Conservation (phyloP, 208 protist species). For the Phytomonas serpens region DNA sequence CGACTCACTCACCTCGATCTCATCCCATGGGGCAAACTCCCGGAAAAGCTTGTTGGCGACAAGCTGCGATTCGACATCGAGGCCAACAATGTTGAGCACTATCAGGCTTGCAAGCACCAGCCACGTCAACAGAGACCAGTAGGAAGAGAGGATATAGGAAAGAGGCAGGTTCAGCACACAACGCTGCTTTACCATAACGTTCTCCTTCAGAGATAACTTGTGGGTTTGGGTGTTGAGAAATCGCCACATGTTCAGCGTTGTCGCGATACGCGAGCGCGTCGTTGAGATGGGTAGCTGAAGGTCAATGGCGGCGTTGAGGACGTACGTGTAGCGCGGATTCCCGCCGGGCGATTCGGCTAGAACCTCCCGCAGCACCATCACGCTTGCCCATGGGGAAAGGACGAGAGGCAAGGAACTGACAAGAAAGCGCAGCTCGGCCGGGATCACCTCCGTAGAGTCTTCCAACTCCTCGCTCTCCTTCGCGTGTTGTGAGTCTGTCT, state of each 20-base stretch:
- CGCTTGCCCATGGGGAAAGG: slow-evolving; percentile 76
- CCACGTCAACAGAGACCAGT: slow-evolving; percentile 83
- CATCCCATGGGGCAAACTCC: slow-evolving; percentile 68
- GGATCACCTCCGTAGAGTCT: slow-evolving; percentile 51
- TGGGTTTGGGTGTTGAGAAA: slow-evolving; percentile 80
- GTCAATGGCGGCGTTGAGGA: slow-evolving; percentile 85
- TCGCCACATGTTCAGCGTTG: slow-evolving; percentile 83
- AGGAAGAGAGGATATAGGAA: slow-evolving; percentile 81
- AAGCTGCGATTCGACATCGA: slow-evolving; percentile 82
- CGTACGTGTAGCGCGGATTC: slow-evolving; percentile 84
- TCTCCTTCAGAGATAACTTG: slow-evolving; percentile 70
- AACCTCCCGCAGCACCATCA: slow-evolving; percentile 85
- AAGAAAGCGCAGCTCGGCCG: slow-evolving; percentile 76
- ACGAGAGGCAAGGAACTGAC: slow-evolving; percentile 78
- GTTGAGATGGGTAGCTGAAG: slow-evolving; percentile 85
- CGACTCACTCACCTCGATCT: slow-evolving; percentile 24
- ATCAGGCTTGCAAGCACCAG: slow-evolving; percentile 43
- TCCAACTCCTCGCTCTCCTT: slow-evolving; percentile 20
- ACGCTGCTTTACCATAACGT: slow-evolving; percentile 67
- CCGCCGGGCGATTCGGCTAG: slow-evolving; percentile 73
- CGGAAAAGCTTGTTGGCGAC: slow-evolving; percentile 73
- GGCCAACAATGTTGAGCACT: slow-evolving; percentile 61
- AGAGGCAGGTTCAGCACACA: slow-evolving; percentile 77
- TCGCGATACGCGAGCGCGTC: slow-evolving; percentile 80
- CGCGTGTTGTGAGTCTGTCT: not conserved